Conservation (phyloP, 805 yeast species). For the Kodamaea sagamina region DNA sequence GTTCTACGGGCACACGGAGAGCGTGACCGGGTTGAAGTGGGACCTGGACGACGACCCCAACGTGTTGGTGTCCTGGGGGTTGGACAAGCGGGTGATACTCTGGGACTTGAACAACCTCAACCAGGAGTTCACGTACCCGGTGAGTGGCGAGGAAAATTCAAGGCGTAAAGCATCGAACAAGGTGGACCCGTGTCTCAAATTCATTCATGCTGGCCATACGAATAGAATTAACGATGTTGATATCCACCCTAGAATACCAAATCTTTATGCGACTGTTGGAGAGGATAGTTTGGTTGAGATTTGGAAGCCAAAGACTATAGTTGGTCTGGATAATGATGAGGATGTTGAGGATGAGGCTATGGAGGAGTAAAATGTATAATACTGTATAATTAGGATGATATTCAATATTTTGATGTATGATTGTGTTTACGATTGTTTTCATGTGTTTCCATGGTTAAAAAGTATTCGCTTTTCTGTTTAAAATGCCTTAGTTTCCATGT, state of each 20-base stretch:
- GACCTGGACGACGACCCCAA: slow-evolving; percentile 51
- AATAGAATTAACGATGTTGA: slow-evolving; percentile 64
- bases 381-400: no score
- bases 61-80: slow-evolving; percentile 56
- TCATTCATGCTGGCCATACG: slow-evolving; percentile 88
- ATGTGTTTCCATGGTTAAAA: no score
- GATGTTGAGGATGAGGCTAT: slow-evolving; percentile 28
- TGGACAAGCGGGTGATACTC: slow-evolving; percentile 67
- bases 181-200: slow-evolving; percentile 70
- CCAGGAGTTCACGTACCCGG: slow-evolving; percentile 49
- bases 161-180: slow-evolving; percentile 51
- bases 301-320: slow-evolving; percentile 65
- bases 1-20: slow-evolving; percentile 63
- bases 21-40: slow-evolving; percentile 46
- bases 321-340: slow-evolving; percentile 36
- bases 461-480: neutral
- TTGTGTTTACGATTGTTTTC: no score
- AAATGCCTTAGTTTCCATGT: no score
- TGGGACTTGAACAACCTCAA: slow-evolving; percentile 72
- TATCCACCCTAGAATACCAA: slow-evolving; percentile 62
- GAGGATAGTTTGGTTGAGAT: slow-evolving; percentile 76
- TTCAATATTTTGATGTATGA: no score
- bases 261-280: slow-evolving; percentile 65
- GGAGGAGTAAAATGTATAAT: slow-evolving; percentile 2
- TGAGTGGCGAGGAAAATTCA: slow-evolving; percentile 41